Percentiles rank a stretch among this genome's conserved stretches.
Evolutionary conservation across 2,329 filamentous ascomycete genomes (phyloP).

Genomic region (Fusarium guadeloupense): DNA sequence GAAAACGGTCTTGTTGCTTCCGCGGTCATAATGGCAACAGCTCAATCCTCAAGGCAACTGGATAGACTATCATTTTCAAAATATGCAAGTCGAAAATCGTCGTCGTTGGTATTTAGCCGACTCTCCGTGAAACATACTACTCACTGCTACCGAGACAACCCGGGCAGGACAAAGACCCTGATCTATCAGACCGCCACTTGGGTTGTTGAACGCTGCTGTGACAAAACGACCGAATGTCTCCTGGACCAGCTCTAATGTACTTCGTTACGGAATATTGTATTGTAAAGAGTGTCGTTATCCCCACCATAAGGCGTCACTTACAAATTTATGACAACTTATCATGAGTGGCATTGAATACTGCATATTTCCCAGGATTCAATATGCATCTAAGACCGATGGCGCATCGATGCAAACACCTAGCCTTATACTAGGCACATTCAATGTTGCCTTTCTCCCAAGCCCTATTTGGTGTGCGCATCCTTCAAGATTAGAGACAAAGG

Average conservation of each 20-base stretch:
- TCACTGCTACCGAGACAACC: neutral
- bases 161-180: neutral
- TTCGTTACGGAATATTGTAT: neutral
- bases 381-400: slow-evolving; percentile 1
- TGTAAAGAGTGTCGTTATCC: neutral
- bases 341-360: neutral
- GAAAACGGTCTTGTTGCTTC: slow-evolving; percentile 10
- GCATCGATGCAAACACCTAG: neutral
- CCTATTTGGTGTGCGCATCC: neutral
- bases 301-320: neutral
- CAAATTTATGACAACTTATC: neutral
- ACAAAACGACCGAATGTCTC: no score
- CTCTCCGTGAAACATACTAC: slow-evolving; percentile 8
- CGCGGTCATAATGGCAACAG: neutral
- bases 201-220: neutral
- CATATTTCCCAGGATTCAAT: neutral
- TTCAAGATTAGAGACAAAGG: neutral
- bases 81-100: slow-evolving; percentile 4
- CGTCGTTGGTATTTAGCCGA: slow-evolving; percentile 3
- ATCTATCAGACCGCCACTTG: slow-evolving; percentile 28
- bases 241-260: no score
- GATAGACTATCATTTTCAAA: neutral
- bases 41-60: neutral
- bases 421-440: no score
- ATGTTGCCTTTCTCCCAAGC: neutral